Evolutionary conservation across 2,329 filamentous ascomycete species (phyloP).

Genomic region (Hypomyces rosellus): DNA sequence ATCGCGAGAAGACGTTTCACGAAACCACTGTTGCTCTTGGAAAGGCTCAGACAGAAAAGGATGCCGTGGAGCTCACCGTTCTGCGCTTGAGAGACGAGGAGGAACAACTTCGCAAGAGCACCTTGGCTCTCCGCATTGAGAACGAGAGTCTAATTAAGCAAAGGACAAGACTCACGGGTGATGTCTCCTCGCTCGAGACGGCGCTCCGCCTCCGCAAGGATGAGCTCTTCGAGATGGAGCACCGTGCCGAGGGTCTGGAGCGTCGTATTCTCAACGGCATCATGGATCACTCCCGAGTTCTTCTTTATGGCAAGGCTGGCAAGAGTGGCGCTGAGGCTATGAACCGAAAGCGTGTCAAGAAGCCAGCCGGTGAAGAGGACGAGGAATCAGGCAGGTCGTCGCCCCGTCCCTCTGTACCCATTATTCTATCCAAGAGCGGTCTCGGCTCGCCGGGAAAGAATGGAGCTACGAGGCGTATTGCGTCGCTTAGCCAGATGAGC

Average conservation of each 20-base stretch:
- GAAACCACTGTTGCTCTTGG: conserved; percentile 78
- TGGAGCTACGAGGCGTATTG: conserved; percentile 67
- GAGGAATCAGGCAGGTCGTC: conserved; percentile 31
- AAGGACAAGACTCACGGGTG: conserved; percentile 73
- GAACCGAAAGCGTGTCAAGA: conserved; percentile 52
- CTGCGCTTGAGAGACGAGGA: conserved; percentile 46
- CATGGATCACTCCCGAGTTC: conserved; percentile 87
- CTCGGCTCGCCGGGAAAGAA: conserved; percentile 40
- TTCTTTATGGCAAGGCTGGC: conserved; percentile 68
- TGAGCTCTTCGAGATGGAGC: conserved; percentile 86
- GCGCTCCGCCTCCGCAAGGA: conserved; percentile 83
- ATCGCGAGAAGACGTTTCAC: conserved; percentile 70
- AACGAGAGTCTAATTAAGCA: conserved; percentile 71
- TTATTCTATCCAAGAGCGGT: conserved; percentile 47
- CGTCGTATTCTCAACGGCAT: conserved; percentile 90
- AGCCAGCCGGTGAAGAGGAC: conserved; percentile 25
- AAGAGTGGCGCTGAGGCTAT: conserved; percentile 46
- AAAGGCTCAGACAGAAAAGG: conserved; percentile 60
- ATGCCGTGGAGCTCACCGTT: conserved; percentile 54
- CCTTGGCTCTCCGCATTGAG: conserved; percentile 57
- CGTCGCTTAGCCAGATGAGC: conserved; percentile 85
- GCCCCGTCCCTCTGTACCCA: conserved; percentile 33
- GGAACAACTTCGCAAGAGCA: conserved; percentile 44
- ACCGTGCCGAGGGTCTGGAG: conserved; percentile 80
- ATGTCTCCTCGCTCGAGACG: conserved; percentile 86